Conservation (phyloP, 176 grass and related monocot genomes). For the Stipa capillata region DNA sequence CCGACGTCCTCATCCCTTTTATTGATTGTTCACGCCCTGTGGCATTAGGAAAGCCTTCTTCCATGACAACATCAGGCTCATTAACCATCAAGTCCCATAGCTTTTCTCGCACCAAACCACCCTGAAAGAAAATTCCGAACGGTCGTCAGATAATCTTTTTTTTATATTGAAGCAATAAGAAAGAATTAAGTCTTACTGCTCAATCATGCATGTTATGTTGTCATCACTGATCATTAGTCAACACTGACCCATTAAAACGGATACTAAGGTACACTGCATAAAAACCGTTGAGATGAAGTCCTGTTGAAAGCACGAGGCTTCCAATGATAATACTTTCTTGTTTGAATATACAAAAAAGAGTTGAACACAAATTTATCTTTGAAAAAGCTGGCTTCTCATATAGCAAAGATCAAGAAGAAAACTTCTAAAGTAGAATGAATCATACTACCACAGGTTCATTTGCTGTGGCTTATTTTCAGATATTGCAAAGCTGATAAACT, state of each 20-base stretch:
- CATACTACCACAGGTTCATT: not conserved
- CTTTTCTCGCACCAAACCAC: slow-evolving; percentile 86
- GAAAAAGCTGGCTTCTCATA: not conserved
- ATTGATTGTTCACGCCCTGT: slow-evolving; percentile 82
- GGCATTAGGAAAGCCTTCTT: slow-evolving; percentile 91
- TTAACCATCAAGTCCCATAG: slow-evolving; percentile 73
- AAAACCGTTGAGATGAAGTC: not conserved
- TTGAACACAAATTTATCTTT: not conserved
- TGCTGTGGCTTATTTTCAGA: not conserved
- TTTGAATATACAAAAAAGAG: not conserved
- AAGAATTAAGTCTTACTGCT: too few species aligned
- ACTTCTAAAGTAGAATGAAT: not conserved
- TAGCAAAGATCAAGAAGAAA: not conserved
- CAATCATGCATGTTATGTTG: too few species aligned
- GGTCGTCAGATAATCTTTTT: too few species aligned
- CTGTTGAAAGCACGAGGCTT: not conserved
- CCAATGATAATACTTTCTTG: not conserved
- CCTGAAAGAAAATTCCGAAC: slow-evolving; percentile 38
- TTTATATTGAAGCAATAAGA: too few species aligned
- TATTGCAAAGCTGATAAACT: too few species aligned
- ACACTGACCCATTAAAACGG: too few species aligned
- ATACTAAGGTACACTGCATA: not conserved
- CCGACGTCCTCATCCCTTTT: slow-evolving; percentile 59
- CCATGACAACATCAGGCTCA: slow-evolving; percentile 68
- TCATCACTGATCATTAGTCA: too few species aligned